Evolutionary conservation across 345 rosid genomes (phyloP).

Genomic region (Melaleuca alternifolia): DNA sequence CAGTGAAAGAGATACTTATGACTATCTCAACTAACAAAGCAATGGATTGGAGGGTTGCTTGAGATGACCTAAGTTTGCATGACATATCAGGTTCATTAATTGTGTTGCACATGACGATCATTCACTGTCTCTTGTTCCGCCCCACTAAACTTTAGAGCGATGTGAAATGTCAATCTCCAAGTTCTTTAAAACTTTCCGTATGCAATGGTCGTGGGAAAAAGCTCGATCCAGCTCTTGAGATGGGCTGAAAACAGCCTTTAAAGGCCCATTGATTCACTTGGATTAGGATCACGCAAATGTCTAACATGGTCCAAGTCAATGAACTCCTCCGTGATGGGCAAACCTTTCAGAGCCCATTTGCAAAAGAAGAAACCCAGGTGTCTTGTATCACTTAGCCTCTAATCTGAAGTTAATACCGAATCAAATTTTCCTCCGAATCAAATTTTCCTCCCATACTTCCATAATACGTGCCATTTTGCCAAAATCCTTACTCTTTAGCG

Average conservation of each 20-base stretch:
- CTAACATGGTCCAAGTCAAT: neutral
- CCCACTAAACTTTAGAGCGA: neutral
- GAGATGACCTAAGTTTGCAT: neutral
- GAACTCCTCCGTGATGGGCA: neutral
- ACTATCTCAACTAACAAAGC: neutral
- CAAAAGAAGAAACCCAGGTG: neutral
- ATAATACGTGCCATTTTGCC: neutral
- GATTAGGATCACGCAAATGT: neutral
- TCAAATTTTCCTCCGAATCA: neutral
- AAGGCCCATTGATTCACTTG: neutral
- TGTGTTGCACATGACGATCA: neutral
- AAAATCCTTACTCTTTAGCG: neutral
- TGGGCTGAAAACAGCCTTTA: neutral
- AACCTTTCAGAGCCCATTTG: neutral
- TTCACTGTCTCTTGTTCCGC: neutral
- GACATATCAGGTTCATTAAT: neutral
- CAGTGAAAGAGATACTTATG: neutral
- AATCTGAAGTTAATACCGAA: neutral
- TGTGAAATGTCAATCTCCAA: neutral
- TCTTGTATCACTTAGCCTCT: neutral
- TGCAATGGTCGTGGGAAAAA: neutral
- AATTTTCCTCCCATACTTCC: neutral
- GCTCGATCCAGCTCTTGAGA: neutral
- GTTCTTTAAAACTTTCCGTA: neutral
- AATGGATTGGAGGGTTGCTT: neutral